Base-by-base conservation (phyloP, 192 early-diverging fungal genomes). In the Bifiguratus adelaidae region DNA sequence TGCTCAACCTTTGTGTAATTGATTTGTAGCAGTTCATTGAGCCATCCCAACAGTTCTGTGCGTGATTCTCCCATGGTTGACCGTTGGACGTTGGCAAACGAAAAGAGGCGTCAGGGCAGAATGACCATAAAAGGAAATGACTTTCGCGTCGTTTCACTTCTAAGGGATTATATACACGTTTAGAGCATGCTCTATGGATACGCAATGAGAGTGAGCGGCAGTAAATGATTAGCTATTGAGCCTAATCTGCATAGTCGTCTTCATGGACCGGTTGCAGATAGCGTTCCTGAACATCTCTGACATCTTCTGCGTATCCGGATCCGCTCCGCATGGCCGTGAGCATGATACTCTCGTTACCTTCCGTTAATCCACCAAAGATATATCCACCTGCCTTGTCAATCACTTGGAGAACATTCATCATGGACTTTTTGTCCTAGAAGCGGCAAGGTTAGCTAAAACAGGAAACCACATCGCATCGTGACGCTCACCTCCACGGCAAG, bases 1-100 rank as follows among this genome's bases (percentile, higher is more conserved):
- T 97, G 92, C 66, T 99, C 94, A 9, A 99, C 76, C 51, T 92
- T 94, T 41, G 84, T 91, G 67, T 91, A 91, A 60, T 74, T 83
- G 45, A 93, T 67, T 51, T 89, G 82, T 47, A 92, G 76, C 24
- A 99, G 81, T 50, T 91, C 88, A 58, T 99, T 99, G 55, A 95
- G 53, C 95, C 95, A 97, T 12, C 73, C 78, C n/a, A 99, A 60
- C 27, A 99, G 71, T 59, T 95, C 91, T 33, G 84, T 82, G 66
- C 92, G 74, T 54, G 83, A 86, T 78, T 92, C 90, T 47, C 73
- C 71, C 91, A 95, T n/a, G n/a, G n/a, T n/a, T n/a, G n/a, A n/a
- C n/a, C n/a, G n/a, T n/a, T n/a, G n/a, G n/a, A n/a, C n/a, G n/a
- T n/a, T n/a, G n/a, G n/a, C n/a, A n/a, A n/a, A n/a, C n/a, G n/a